Conservation (phyloP, 495 filamentous ascomycete genomes). For the Glarea lozoyensis region DNA sequence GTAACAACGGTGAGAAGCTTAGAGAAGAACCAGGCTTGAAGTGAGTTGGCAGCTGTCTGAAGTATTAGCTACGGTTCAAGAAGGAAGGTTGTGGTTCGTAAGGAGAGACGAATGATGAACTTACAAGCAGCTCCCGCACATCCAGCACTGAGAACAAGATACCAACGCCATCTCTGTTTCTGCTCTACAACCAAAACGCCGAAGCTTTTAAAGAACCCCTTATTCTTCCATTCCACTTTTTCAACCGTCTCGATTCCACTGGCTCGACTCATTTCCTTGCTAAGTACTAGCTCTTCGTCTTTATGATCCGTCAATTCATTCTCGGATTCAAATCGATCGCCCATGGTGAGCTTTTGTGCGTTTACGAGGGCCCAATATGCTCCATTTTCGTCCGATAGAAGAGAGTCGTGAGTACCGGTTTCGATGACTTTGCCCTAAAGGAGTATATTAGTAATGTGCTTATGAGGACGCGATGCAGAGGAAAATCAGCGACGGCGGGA, state of each 20-base stretch:
- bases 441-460: neutral
- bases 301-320: slow-evolving; percentile 6
- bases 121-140: slow-evolving; percentile 12
- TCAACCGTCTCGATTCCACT: slow-evolving; percentile 2
- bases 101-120: too few species aligned
- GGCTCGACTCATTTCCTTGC: slow-evolving; percentile 2
- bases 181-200: slow-evolving; percentile 14
- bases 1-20: slow-evolving; percentile 37
- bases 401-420: slow-evolving; percentile 55
- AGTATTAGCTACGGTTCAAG: too few species aligned
- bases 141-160: slow-evolving; percentile 17
- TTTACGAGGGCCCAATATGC: slow-evolving; percentile 44
- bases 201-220: slow-evolving; percentile 17
- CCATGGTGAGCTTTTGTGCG: slow-evolving; percentile 39
- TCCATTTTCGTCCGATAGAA: slow-evolving; percentile 45
- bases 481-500: too few species aligned
- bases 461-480: too few species aligned
- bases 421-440: slow-evolving; percentile 48
- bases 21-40: slow-evolving; percentile 43
- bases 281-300: neutral
- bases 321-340: slow-evolving; percentile 10
- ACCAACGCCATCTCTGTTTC: slow-evolving; percentile 9
- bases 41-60: slow-evolving; percentile 27
- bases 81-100: too few species aligned
- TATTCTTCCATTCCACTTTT: slow-evolving; percentile 3